These are phyloP conservation scores for Symbiodinium pilosum DNA, from an alignment of 73 alveolate species.

Conservation along the genomic window DNA sequence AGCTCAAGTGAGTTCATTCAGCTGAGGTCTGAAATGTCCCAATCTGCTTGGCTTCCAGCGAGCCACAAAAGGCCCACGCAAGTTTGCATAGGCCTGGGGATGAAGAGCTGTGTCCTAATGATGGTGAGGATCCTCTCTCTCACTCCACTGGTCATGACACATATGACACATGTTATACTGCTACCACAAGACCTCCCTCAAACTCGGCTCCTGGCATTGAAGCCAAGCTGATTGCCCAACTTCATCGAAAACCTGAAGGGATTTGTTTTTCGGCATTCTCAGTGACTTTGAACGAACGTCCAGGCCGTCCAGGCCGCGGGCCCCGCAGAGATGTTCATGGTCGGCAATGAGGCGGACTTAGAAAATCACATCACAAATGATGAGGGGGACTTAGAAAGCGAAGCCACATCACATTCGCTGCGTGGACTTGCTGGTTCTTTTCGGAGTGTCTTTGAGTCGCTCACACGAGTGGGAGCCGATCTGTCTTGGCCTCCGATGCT, in stretches of 20 bases:
- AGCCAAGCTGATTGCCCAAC: slow-evolving; percentile 46
- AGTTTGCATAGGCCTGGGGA: slow-evolving; percentile 61
- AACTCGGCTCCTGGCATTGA: slow-evolving; percentile 12
- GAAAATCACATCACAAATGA: background rate
- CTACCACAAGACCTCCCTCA: background rate
- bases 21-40: background rate
- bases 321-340: slow-evolving; percentile 72
- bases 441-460: background rate
- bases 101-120: background rate
- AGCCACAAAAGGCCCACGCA: slow-evolving; percentile 78
- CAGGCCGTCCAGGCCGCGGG: background rate
- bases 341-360: slow-evolving; percentile 50
- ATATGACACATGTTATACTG: background rate
- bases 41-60: background rate
- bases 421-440: no score
- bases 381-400: no score
- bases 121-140: background rate
- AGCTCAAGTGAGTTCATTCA: no score
- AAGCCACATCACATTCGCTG: no score
- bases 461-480: background rate
- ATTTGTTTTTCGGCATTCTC: no score
- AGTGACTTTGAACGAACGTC: background rate
- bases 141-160: background rate
- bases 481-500: background rate
- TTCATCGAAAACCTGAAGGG: slow-evolving; percentile 28